Conservation (phyloP, 2,329 filamentous ascomycete genomes). For the Hysterium pulicare region DNA sequence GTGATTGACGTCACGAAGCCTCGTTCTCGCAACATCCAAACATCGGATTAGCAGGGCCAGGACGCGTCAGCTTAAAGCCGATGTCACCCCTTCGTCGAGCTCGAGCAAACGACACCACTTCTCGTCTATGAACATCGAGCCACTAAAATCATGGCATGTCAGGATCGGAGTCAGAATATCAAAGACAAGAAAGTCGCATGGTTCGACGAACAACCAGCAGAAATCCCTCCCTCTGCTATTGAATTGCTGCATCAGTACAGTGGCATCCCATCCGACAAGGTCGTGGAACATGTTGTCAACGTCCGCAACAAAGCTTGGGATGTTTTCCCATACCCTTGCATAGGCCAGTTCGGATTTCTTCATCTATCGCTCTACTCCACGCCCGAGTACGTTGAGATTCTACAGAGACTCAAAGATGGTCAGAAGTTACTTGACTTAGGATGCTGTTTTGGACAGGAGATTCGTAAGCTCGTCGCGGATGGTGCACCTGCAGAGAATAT, state of each 20-base stretch:
- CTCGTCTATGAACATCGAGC: no score
- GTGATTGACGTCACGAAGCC: no score
- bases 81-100: no score
- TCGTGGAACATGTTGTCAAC: constrained; percentile 35
- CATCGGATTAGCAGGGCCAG: no score
- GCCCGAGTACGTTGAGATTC: constrained; percentile 27
- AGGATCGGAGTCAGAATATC: no score
- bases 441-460: constrained; percentile 46
- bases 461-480: constrained; percentile 37
- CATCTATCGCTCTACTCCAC: constrained; percentile 26
- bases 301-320: constrained; percentile 8
- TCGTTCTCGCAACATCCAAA: no score
- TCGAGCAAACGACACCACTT: no score
- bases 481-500: constrained; percentile 40
- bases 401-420: constrained; percentile 33
- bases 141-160: no score
- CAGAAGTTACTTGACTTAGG: constrained; percentile 39
- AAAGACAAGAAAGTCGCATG: constrained; percentile 10
- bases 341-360: constrained; percentile 36
- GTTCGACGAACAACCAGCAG: constrained; percentile 25
- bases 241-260: constrained; percentile 40
- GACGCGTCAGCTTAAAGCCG: no score
- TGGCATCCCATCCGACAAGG: constrained; percentile 31
- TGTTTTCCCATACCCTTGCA: constrained; percentile 31
- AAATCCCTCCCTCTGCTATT: constrained; percentile 25